Percentiles rank a stretch among this genome's conserved stretches.
phyloP scores from a whole-genome alignment of 108 stramenopile species.

The Epithemia pelagica region DNA sequence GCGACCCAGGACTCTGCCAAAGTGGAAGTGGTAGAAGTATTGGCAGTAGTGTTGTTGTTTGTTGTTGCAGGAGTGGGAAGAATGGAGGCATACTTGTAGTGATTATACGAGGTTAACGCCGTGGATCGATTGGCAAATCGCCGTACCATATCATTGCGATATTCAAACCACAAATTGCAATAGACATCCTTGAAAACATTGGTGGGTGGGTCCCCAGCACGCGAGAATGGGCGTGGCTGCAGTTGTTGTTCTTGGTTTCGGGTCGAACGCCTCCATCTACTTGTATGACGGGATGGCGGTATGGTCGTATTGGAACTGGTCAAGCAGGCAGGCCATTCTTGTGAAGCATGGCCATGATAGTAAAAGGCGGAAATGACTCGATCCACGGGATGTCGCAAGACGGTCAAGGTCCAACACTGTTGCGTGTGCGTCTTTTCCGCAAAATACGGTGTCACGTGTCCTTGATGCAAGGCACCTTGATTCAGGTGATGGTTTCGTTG shows the following conservation, averaged over 20 bases:
- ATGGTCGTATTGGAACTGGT: not conserved
- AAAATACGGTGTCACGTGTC: not conserved
- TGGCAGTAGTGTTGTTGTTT: not conserved
- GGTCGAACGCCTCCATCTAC: no score
- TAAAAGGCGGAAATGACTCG: slow-evolving; percentile 20
- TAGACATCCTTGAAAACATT: no score
- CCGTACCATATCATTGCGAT: slow-evolving; percentile 1
- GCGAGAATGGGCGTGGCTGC: no score
- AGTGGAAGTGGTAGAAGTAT: not conserved
- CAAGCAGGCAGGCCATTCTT: slow-evolving; percentile 10
- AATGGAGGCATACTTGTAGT: not conserved
- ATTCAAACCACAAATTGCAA: not conserved
- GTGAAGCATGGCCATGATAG: slow-evolving; percentile 5
- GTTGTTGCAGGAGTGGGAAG: not conserved
- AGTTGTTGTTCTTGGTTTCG: no score
- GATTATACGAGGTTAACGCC: not conserved
- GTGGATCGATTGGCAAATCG: not conserved
- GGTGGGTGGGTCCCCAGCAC: no score
- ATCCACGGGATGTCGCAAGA: slow-evolving; percentile 16
- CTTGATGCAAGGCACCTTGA: not conserved
- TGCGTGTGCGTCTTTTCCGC: not conserved
- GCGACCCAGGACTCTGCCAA: not conserved
- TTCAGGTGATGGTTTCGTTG: not conserved
- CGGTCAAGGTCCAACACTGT: slow-evolving; percentile 10
- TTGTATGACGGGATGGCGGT: no score